These are phyloP conservation scores for Onygenales sp. DNA, from an alignment of 2,329 filamentous ascomycete genomes.

Conservation along the genomic window DNA sequence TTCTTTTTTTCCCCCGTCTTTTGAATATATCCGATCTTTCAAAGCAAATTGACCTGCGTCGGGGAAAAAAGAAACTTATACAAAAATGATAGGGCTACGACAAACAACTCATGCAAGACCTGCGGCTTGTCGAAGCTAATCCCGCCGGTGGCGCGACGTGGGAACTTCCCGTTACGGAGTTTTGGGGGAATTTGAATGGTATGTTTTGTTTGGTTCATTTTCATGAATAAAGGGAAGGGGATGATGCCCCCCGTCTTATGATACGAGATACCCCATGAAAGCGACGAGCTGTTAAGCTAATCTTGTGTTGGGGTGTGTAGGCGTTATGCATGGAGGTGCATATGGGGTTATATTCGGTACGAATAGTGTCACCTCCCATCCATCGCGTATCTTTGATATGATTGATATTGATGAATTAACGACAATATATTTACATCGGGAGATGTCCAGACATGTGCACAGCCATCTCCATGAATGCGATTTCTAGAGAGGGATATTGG, in stretches of 20 bases:
- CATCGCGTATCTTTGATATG: neutral
- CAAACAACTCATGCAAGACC: constrained; percentile 14
- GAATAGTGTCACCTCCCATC: constrained; percentile 11
- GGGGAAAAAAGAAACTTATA: neutral
- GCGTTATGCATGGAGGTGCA: constrained; percentile 37
- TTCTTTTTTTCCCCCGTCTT: no score
- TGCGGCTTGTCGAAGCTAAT: constrained; percentile 16
- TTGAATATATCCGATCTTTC: neutral
- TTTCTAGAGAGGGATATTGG: constrained; percentile 42
- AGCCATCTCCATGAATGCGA: constrained; percentile 39
- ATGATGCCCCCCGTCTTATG: neutral
- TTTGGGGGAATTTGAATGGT: constrained; percentile 19
- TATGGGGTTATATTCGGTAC: constrained; percentile 66
- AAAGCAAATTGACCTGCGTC: neutral
- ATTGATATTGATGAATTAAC: neutral
- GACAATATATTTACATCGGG: neutral
- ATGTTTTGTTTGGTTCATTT: neutral
- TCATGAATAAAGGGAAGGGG: neutral
- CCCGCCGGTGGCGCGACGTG: constrained; percentile 15
- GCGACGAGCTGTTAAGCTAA: neutral
- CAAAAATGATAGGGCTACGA: constrained; percentile 15
- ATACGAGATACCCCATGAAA: neutral
- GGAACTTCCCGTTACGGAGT: constrained; percentile 16
- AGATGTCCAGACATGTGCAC: constrained; percentile 40
- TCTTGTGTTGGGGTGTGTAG: constrained; percentile 2